These are phyloP conservation scores for Backusella tuberculispora DNA, from an alignment of 192 early-diverging fungal species.

Conservation along the genomic window DNA sequence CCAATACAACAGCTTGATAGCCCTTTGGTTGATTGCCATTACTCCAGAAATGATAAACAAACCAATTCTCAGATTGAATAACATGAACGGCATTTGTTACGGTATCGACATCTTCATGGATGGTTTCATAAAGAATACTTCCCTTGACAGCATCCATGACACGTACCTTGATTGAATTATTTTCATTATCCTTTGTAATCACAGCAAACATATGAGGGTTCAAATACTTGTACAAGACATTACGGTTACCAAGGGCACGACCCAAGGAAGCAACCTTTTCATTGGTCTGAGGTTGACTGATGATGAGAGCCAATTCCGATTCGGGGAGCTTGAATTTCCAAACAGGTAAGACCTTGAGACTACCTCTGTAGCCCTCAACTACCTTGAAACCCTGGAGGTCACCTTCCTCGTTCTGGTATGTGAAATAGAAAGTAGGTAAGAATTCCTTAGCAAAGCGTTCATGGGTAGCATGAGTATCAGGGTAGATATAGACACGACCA, in stretches of 20 bases:
- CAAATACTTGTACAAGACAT: constrained; percentile 98
- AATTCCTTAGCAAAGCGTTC: constrained; percentile 56
- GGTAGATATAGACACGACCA: constrained; percentile 62
- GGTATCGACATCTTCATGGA: constrained; percentile 62
- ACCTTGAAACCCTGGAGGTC: constrained; percentile 60
- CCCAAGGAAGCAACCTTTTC: constrained; percentile 87
- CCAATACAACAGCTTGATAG: constrained; percentile 80
- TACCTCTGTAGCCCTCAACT: constrained; percentile 49
- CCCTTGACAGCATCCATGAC: constrained; percentile 91
- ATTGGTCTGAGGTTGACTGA: constrained; percentile 14
- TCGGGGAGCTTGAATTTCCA: constrained; percentile 64
- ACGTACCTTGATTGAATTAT: constrained; percentile 66
- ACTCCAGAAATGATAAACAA: constrained; percentile 91
- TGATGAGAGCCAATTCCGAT: constrained; percentile 45
- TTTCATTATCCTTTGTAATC: constrained; percentile 56
- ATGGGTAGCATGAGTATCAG: constrained; percentile 56
- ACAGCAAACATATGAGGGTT: constrained; percentile 90
- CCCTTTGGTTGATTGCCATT: constrained; percentile 60
- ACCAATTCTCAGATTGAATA: constrained; percentile 84
- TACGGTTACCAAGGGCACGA: constrained; percentile 91
- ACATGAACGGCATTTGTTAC: constrained; percentile 61
- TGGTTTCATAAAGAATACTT: constrained; percentile 71
- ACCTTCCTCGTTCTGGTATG: constrained; percentile 55
- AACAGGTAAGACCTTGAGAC: constrained; percentile 45
- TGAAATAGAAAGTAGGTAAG: constrained; percentile 68